Percentiles rank a stretch among this genome's conserved stretches.
Evolutionary conservation across 805 yeast genomes (phyloP).

Genomic region (Kodamaea neixiangensis): DNA sequence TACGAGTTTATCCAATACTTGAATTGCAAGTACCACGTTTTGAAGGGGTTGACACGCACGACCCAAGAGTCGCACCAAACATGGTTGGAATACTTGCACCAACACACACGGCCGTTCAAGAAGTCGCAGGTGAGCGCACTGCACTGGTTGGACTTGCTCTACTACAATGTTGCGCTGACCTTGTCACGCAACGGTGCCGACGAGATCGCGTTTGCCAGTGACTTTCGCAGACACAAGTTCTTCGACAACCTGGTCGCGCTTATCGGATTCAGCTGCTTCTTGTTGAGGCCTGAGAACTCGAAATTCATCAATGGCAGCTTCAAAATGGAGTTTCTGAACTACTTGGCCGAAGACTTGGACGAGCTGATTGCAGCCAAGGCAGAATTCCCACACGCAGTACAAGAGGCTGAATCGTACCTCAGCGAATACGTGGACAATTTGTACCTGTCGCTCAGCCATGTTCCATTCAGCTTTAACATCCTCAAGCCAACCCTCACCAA

Average conservation of each 20-base stretch:
- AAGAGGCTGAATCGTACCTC: conserved; percentile 16
- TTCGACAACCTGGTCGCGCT: conserved; percentile 26
- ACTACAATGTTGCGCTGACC: conserved; percentile 17
- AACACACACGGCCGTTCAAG: conserved; percentile 15
- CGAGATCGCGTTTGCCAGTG: conserved; percentile 16
- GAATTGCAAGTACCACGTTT: conserved; percentile 33
- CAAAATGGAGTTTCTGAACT: conserved; percentile 28
- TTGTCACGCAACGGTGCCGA: conserved; percentile 21
- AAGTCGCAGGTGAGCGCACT: conserved; percentile 37
- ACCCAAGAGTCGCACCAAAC: conserved; percentile 19
- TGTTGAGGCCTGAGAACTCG: conserved; percentile 24
- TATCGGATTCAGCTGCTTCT: conserved; percentile 29
- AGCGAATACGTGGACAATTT: conserved; percentile 33
- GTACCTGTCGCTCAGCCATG: conserved; percentile 29
- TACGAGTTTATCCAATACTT: conserved; percentile 30
- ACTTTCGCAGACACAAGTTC: conserved; percentile 20
- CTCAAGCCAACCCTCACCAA: conserved; percentile 23
- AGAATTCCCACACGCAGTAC: conserved; percentile 34
- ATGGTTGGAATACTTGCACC: conserved; percentile 32
- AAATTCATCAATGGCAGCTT: conserved; percentile 19
- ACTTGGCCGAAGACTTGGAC: conserved; percentile 24
- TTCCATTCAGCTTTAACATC: conserved; percentile 20
- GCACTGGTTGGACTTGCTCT: conserved; percentile 35
- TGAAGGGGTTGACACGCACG: conserved; percentile 23
- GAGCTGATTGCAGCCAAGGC: conserved; percentile 15